Base-by-base conservation (phyloP, 345 rosid species). In the Pelargonium nanum region DNA sequence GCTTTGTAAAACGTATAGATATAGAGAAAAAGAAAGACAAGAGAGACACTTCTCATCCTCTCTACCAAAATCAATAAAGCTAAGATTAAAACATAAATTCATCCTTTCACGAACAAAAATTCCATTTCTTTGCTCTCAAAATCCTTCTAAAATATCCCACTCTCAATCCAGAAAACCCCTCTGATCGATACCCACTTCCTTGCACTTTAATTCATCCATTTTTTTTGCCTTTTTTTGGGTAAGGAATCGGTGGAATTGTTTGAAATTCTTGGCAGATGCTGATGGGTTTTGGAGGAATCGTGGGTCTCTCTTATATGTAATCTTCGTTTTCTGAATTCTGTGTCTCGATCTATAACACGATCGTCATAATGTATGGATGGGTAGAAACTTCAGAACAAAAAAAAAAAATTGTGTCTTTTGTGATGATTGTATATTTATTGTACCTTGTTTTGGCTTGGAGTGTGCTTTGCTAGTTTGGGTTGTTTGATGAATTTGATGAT, bases 221-320 rank as follows among this genome's bases (percentile, higher is more conserved):
- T 21, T 61, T 68, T 59, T 64, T 56, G 64, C 32, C 7, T 62
- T 69, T 62, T 69, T 63, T 65, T 55, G 73, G 71, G 62, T 66
- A 21, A 45, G 53, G 32, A 66, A 71, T 57, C 55, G 64, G 58
- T 65, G 66, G 55, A 63, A 52, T 62, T 67, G 62, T 64, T 60
- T 60, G 68, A 69, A 58, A 34, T 77, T 74, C 61, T 72, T 64
- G 69, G 62, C 68, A 34, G 75, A 72, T 82, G 82, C 78, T 65
- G 78, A 78, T 78, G 78, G 80, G 74, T 61, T 70, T 80, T 67
- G 69, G 62, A 40, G 62, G 78, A 74, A 80, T 72, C 75, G 9
- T 16, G 69, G 71, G 61, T 67, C 59, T 70, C 32, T 55, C 23
- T 62, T 10, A 73, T 75, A 71, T 70, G 80, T 81, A 76, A 79